phyloP scores from a whole-genome alignment of 345 rosid genomes.

The Brassica cretica region DNA sequence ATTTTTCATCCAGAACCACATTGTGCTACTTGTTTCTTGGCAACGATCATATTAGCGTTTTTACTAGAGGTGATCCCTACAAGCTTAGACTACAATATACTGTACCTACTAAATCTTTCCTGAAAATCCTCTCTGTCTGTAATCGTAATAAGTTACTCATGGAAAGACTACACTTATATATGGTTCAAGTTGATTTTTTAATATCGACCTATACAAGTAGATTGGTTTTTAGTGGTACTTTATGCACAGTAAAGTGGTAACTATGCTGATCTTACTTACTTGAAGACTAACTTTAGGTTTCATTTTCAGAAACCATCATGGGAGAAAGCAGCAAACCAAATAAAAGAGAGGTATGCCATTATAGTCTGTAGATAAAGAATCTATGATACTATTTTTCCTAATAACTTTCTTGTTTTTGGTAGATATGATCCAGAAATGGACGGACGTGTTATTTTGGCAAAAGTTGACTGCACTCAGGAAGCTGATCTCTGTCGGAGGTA shows the following conservation, averaged over 20 bases:
- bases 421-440: slow-evolving; percentile 95
- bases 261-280: background rate
- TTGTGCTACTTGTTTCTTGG: slow-evolving; percentile 2
- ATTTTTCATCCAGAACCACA: slow-evolving; percentile 2
- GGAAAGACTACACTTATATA: slow-evolving; percentile 6
- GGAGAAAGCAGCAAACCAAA: slow-evolving; percentile 90
- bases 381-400: slow-evolving; percentile 15
- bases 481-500: slow-evolving; percentile 89
- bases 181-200: slow-evolving; percentile 11
- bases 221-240: slow-evolving; percentile 7
- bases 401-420: slow-evolving; percentile 22
- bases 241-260: slow-evolving; percentile 1
- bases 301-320: slow-evolving; percentile 90
- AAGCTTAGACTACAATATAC: background rate
- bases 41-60: slow-evolving; percentile 12
- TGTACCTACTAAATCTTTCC: slow-evolving; percentile 7
- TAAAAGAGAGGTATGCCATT: slow-evolving; percentile 67
- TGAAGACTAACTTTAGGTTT: slow-evolving; percentile 17
- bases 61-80: background rate
- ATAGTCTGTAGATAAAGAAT: background rate
- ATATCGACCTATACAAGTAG: slow-evolving; percentile 1
- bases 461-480: slow-evolving; percentile 88
- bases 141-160: background rate
- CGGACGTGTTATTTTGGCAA: slow-evolving; percentile 84
- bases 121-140: slow-evolving; percentile 16